These are phyloP conservation scores for Ramaria rubella DNA, from an alignment of 768 basidiomycete species.

Conservation along the genomic window DNA sequence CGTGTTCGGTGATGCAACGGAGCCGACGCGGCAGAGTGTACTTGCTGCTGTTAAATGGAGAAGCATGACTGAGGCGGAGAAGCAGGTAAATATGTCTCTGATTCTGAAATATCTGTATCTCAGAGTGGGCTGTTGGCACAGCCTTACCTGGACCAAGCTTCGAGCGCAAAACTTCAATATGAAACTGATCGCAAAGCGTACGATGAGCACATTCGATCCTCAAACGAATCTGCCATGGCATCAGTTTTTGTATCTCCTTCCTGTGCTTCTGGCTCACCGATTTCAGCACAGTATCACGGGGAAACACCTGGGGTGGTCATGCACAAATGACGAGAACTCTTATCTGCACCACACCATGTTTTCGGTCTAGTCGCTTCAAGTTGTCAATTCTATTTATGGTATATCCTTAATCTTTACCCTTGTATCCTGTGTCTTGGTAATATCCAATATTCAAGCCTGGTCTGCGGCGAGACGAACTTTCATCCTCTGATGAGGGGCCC, in stretches of 20 bases:
- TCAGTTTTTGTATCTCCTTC: background rate
- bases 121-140: constrained; percentile 27
- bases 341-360: background rate
- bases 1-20: constrained; percentile 84
- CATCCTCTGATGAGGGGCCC: constrained; percentile 85
- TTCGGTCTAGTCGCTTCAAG: no score
- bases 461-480: constrained; percentile 41
- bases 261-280: background rate
- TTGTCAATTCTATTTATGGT: no score
- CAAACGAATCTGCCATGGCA: background rate
- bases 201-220: constrained; percentile 33
- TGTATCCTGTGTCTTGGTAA: no score
- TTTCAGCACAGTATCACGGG: background rate
- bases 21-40: constrained; percentile 91
- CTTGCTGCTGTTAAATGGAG: constrained; percentile 91
- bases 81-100: constrained; percentile 55
- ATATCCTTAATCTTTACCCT: no score
- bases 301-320: background rate
- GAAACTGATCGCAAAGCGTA: constrained; percentile 80
- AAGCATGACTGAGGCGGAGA: constrained; percentile 87
- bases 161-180: constrained; percentile 93
- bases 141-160: constrained; percentile 91
- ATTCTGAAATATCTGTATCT: background rate
- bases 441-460: no score
- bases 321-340: background rate